Base-by-base conservation (phyloP, 306 rosid genomes). In the Calophaca sinica region DNA sequence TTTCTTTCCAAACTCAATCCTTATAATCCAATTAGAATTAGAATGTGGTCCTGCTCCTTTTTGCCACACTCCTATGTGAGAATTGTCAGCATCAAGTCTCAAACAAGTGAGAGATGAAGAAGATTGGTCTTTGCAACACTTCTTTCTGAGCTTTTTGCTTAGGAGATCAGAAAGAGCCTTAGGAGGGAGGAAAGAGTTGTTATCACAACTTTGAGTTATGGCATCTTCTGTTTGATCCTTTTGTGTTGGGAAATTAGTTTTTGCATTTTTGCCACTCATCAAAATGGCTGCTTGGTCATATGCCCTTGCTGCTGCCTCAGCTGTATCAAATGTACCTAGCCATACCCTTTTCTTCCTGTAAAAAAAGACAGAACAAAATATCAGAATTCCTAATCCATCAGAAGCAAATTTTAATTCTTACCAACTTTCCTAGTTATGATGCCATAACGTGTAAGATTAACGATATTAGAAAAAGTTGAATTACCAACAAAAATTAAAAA, bases 41-140 rank as follows among this genome's bases (percentile, higher is more conserved):
- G 97, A 89, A 4, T 86, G 89, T 0, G 93, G 54, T 1, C 98
- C 96, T 3, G 90, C 88, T 0, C 97, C 88, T 72, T 91, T 91
- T 53, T 94, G 97, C 98, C 98, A 94, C 9, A 94, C 97, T 1
- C 98, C 98, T 29, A 94, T 94, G 80, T 91, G 96, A 10, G 98
- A 90, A 58, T 88, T 94, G 50, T 94, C 98, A 29, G 88, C 79
- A 80, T 94, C 98, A 5, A 94, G 96, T 70, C 96, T 83, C 13
- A 94, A 86, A 38, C 98, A 94, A 26, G 98, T 94, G 67, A 94
- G 90, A 2, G 98, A 91, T 20, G 96, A 97, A 75, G 96, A 97
- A 75, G 97, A 90, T 9, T 89, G 92, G 60, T 87, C 89, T 73
- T 87, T 89, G 90, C 97, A 94, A 75, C 90, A 86, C 65, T 85